Conservation (phyloP, 208 protist species). For the Crithidia thermophila region DNA sequence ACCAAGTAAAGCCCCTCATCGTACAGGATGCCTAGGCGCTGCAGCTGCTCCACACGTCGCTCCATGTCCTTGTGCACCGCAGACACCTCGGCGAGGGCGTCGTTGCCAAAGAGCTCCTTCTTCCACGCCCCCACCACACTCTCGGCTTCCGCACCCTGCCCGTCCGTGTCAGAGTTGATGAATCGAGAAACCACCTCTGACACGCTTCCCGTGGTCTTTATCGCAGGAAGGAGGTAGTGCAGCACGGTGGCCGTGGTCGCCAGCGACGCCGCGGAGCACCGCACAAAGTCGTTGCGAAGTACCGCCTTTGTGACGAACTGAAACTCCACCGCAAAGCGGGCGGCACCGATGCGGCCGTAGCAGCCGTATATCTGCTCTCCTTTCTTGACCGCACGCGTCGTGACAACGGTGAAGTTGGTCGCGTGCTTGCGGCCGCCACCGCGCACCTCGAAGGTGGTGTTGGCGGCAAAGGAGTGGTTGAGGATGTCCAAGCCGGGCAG, state of each 20-base stretch:
- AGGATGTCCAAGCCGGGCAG: conserved; percentile 82
- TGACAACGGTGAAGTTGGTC: conserved; percentile 70
- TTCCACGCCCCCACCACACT: conserved; percentile 1
- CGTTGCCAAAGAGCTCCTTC: conserved; percentile 5
- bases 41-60: conserved; percentile 64
- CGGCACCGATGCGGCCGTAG: conserved; percentile 79
- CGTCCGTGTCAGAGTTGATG: background rate
- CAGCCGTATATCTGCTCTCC: conserved; percentile 82
- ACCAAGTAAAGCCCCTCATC: conserved; percentile 85
- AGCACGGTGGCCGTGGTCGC: conserved; percentile 22
- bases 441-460: conserved; percentile 72
- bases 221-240: conserved; percentile 3
- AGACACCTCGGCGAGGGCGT: background rate
- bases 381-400: conserved; percentile 49
- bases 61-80: conserved; percentile 24
- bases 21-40: conserved; percentile 76
- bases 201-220: background rate
- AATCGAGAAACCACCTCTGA: background rate
- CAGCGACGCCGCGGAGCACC: conserved; percentile 47
- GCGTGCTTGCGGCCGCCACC: conserved; percentile 80
- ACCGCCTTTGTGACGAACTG: conserved; percentile 76
- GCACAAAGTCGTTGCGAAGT: conserved; percentile 58
- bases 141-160: background rate
- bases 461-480: conserved; percentile 76
- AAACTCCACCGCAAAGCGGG: conserved; percentile 82